Evolutionary conservation across 1,139 yeast genomes (phyloP).

Genomic region (Yamadazyma friedrichii): DNA sequence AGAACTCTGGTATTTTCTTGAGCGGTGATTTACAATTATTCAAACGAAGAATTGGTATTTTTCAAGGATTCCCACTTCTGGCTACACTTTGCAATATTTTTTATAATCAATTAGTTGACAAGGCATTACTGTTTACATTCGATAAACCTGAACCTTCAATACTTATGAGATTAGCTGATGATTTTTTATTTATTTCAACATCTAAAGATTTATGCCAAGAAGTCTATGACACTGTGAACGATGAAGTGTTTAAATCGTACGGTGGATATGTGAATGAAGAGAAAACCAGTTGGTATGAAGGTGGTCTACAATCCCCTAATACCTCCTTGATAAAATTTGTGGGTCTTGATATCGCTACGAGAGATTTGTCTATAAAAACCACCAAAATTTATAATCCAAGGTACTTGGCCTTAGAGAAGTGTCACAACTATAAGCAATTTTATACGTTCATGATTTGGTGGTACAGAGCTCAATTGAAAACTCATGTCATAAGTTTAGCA

Average conservation of each 20-base stretch:
- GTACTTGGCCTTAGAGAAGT: constrained; percentile 12
- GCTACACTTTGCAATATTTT: constrained; percentile 73
- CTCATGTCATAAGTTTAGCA: constrained; percentile 12
- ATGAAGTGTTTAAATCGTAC: constrained; percentile 41
- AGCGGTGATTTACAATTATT: constrained; percentile 14
- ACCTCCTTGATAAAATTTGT: constrained; percentile 23
- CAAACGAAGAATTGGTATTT: constrained; percentile 64
- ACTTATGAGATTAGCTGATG: constrained; percentile 77
- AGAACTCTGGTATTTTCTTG: constrained; percentile 15
- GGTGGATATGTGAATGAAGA: constrained; percentile 59
- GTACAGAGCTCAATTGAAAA: constrained; percentile 16
- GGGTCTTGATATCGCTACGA: constrained; percentile 29
- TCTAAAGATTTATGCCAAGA: constrained; percentile 18
- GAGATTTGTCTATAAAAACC: constrained; percentile 15
- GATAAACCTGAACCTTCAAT: constrained; percentile 26
- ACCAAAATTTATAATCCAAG: constrained; percentile 12
- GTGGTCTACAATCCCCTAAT: constrained; percentile 1
- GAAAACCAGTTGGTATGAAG: constrained; percentile 43
- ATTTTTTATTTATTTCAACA: constrained; percentile 69
- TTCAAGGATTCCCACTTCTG: constrained; percentile 85
- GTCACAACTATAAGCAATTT: constrained; percentile 17
- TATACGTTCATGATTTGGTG: constrained; percentile 17
- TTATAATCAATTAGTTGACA: constrained; percentile 61
- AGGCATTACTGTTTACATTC: constrained; percentile 31
- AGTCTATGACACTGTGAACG: constrained; percentile 19